These are phyloP conservation scores for Agapanthus africanus DNA, from an alignment of 106 monocot species.

Conservation along the genomic window DNA sequence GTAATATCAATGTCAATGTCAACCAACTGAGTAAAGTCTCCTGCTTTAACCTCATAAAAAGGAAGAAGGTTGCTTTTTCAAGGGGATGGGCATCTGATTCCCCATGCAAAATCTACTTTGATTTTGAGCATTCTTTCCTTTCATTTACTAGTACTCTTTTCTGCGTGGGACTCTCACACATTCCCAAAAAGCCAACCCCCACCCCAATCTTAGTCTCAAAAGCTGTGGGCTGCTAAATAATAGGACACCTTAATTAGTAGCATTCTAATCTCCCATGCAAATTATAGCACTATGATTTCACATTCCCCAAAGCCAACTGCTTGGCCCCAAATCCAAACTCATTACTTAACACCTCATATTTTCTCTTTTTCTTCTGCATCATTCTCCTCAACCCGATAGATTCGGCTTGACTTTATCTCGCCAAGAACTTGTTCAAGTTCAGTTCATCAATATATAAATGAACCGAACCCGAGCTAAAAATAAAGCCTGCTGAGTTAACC, in stretches of 20 bases:
- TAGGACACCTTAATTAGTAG: neutral
- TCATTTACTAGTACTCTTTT: neutral
- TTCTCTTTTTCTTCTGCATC: no score
- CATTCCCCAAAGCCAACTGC: neutral
- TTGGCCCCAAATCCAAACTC: no score
- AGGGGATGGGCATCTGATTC: slow-evolving; percentile 1
- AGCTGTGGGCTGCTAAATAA: neutral
- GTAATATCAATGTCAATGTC: neutral
- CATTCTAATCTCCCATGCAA: neutral
- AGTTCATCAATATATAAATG: no score
- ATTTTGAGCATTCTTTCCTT: neutral
- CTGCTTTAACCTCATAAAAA: neutral
- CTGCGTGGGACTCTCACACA: neutral
- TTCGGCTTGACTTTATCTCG: no score
- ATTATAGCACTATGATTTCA: neutral
- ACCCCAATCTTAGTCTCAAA: neutral
- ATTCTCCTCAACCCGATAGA: no score
- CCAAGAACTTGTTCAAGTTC: no score
- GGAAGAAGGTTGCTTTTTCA: neutral
- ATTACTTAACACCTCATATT: no score
- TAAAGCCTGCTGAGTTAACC: no score
- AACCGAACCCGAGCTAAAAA: no score
- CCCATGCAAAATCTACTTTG: slow-evolving; percentile 3
- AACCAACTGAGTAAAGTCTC: neutral
- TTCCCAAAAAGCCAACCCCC: neutral